These are phyloP conservation scores for Agaricus bisporus DNA, from an alignment of 768 basidiomycete genomes.

Conservation along the genomic window DNA sequence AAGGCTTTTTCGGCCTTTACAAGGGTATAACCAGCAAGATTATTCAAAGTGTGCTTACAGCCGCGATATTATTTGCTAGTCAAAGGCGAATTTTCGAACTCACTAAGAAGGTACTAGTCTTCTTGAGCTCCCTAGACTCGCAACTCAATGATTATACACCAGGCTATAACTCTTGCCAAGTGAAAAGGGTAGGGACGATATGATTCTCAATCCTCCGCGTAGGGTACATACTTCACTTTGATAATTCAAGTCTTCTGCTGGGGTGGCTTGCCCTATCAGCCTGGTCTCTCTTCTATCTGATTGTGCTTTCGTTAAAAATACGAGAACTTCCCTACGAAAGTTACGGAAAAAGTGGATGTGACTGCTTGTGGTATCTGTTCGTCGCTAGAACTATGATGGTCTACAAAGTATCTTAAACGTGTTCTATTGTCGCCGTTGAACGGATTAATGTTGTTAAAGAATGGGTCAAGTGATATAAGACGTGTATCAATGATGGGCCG, in stretches of 20 bases:
- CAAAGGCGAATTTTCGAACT: conserved; percentile 78
- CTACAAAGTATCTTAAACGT: too few relatives aligned
- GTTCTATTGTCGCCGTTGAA: too few relatives aligned
- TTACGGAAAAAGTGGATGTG: too few relatives aligned
- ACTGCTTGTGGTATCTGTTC: too few relatives aligned
- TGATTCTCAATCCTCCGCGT: background rate
- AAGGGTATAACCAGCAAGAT: conserved; percentile 86
- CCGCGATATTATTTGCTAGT: conserved; percentile 87
- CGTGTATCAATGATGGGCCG: too few relatives aligned
- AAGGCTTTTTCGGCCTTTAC: conserved; percentile 82
- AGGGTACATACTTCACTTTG: too few relatives aligned
- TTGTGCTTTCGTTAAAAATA: too few relatives aligned
- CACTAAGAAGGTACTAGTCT: conserved; percentile 42
- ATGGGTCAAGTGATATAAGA: too few relatives aligned
- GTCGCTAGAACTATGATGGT: too few relatives aligned
- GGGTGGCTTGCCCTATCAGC: background rate
- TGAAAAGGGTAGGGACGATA: background rate
- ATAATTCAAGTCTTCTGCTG: background rate
- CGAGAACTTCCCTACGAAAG: too few relatives aligned
- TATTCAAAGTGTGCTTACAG: conserved; percentile 86
- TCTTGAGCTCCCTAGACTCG: background rate
- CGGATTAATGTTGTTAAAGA: too few relatives aligned
- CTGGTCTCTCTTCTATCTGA: too few relatives aligned
- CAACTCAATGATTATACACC: background rate
- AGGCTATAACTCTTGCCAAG: conserved; percentile 11